phyloP scores from a whole-genome alignment of 148 eudicot genomes.

The Cornus controversa region DNA sequence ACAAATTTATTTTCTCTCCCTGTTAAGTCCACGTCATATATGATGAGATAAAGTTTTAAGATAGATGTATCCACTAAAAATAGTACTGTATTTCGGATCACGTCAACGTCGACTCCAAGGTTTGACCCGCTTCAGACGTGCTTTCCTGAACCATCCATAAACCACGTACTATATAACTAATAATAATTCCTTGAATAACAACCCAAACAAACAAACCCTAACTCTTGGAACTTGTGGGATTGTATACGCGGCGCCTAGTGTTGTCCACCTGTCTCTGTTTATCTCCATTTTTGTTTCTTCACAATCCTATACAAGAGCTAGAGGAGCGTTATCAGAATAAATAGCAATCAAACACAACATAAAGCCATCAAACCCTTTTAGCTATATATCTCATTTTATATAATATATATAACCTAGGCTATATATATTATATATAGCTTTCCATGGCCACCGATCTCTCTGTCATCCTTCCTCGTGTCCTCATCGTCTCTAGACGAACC shows the following conservation, averaged over 20 bases:
- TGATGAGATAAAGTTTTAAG: too few species aligned
- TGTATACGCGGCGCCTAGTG: conserved; percentile 8
- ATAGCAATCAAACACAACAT: background rate
- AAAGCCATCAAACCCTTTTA: background rate
- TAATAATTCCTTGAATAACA: background rate
- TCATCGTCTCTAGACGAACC: conserved; percentile 73
- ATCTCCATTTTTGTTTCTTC: background rate
- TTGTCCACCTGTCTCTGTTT: background rate
- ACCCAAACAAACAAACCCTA: background rate
- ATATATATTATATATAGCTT: too few species aligned
- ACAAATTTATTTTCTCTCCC: too few species aligned
- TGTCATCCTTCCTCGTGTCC: conserved; percentile 60
- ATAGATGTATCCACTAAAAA: too few species aligned
- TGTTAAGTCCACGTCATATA: too few species aligned
- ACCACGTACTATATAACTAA: conserved; percentile 14
- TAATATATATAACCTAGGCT: too few species aligned
- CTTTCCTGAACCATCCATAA: background rate
- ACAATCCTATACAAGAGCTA: background rate
- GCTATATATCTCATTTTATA: too few species aligned
- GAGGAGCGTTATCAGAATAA: background rate
- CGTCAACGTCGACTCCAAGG: too few species aligned
- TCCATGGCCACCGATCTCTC: conserved; percentile 36
- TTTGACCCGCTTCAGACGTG: too few species aligned
- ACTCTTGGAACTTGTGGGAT: background rate
- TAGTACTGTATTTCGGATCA: too few species aligned